Evolutionary conservation across 2,329 filamentous ascomycete genomes (phyloP).

Genomic region (Calonectria hongkongensis): DNA sequence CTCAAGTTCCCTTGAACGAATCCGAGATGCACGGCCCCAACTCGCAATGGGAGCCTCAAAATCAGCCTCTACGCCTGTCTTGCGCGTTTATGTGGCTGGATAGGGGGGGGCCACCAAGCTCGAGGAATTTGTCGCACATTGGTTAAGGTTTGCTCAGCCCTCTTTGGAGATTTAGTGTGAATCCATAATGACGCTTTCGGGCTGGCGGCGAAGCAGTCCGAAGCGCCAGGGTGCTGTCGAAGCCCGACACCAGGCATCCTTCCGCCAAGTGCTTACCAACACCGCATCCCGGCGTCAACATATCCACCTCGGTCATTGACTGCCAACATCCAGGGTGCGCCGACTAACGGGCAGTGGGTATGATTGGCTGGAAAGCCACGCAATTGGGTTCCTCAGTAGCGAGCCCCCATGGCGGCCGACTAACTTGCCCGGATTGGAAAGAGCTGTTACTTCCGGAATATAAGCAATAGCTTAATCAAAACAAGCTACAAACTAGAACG

Average conservation of each 20-base stretch:
- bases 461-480: slow-evolving; percentile 14
- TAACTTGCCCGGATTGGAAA: not conserved
- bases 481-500: slow-evolving; percentile 10
- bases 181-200: not conserved
- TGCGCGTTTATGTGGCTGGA: not conserved
- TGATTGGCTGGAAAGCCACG: not conserved
- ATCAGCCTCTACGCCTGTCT: not conserved
- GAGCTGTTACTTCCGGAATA: not conserved
- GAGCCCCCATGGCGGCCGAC: not conserved
- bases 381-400: not conserved
- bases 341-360: not conserved
- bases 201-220: not conserved
- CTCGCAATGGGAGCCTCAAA: not conserved
- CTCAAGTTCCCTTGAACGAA: not conserved
- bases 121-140: not conserved
- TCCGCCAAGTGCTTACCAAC: not conserved
- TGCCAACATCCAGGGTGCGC: not conserved
- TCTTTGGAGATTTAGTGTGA: not conserved
- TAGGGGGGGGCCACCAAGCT: not conserved
- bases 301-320: not conserved
- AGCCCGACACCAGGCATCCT: not conserved
- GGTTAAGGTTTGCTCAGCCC: slow-evolving; percentile 1
- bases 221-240: not conserved
- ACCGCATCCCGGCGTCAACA: not conserved
- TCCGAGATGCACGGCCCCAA: not conserved